These are phyloP conservation scores for Mycena capillaripes DNA, from an alignment of 768 basidiomycete species.

Conservation along the genomic window DNA sequence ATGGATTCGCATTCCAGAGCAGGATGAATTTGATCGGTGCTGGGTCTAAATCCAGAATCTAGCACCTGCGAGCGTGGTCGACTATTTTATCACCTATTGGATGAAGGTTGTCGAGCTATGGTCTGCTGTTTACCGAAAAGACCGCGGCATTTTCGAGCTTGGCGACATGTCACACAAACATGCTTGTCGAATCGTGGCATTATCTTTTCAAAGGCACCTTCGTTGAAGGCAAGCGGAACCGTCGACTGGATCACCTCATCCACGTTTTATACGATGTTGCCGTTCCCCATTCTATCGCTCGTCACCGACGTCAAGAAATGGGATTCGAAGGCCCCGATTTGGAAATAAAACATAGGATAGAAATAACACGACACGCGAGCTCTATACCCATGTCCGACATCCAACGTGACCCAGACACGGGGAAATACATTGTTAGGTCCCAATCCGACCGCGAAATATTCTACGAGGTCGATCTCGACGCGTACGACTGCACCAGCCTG, in stretches of 20 bases:
- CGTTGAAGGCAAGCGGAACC: constrained; percentile 16
- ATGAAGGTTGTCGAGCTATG: constrained; percentile 30
- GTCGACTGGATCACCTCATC: constrained; percentile 8
- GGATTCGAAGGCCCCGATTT: constrained; percentile 9
- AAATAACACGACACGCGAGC: neutral
- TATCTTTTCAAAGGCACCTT: constrained; percentile 33
- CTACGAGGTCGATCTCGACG: constrained; percentile 15
- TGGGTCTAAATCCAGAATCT: neutral
- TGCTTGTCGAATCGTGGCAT: constrained; percentile 46
- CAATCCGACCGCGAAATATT: neutral
- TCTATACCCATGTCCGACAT: neutral
- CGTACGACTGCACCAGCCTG: constrained; percentile 12
- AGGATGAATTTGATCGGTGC: neutral
- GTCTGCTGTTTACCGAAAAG: constrained; percentile 37
- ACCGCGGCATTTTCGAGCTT: constrained; percentile 30
- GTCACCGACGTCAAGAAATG: constrained; percentile 3
- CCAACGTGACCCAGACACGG: neutral
- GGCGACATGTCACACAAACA: constrained; percentile 45
- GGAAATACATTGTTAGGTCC: neutral
- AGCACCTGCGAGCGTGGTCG: neutral
- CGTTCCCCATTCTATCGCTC: constrained; percentile 6
- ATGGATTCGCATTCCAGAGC: constrained; percentile 38
- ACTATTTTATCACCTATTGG: constrained; percentile 38
- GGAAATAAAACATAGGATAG: neutral
- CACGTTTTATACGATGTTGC: neutral